Evolutionary conservation across 148 eudicot species (phyloP).

Genomic region (Rhododendron williamsianum): DNA sequence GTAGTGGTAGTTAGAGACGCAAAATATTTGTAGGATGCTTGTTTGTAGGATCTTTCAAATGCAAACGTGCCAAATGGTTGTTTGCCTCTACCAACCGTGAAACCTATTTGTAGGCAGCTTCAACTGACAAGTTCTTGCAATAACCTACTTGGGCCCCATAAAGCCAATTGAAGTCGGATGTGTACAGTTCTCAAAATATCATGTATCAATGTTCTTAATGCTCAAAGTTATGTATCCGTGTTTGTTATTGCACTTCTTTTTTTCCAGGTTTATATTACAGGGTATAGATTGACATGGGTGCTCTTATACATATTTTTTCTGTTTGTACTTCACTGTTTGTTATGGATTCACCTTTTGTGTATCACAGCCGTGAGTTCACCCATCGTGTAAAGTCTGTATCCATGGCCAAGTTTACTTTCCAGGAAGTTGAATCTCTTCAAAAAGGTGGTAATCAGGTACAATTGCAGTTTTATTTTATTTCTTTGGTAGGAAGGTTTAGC

Average conservation of each 20-base stretch:
- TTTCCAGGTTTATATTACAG: not conserved
- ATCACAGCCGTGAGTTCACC: slow-evolving; percentile 87
- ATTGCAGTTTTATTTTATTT: not conserved
- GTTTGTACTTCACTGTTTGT: not conserved
- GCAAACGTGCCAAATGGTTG: no score
- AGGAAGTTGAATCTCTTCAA: slow-evolving; percentile 95
- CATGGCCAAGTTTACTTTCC: slow-evolving; percentile 86
- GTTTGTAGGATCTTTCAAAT: no score
- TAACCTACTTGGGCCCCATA: no score
- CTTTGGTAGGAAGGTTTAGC: slow-evolving; percentile 1
- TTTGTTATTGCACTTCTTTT: not conserved
- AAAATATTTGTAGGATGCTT: no score
- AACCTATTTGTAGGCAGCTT: no score
- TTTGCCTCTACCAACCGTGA: no score
- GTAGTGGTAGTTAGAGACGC: not conserved
- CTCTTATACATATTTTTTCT: slow-evolving; percentile 3
- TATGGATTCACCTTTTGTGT: not conserved
- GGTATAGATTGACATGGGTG: not conserved
- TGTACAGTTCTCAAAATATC: no score
- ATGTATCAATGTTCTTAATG: no score
- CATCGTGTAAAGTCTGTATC: slow-evolving; percentile 98
- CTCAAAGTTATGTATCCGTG: not conserved
- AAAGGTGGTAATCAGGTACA: slow-evolving; percentile 95
- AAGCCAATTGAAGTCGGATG: no score
- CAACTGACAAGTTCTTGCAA: no score